Percentiles rank a stretch among this genome's conserved stretches.
Evolutionary conservation across 257 asterid genomes (phyloP).

Genomic region (Ajuga chamaepitys): DNA sequence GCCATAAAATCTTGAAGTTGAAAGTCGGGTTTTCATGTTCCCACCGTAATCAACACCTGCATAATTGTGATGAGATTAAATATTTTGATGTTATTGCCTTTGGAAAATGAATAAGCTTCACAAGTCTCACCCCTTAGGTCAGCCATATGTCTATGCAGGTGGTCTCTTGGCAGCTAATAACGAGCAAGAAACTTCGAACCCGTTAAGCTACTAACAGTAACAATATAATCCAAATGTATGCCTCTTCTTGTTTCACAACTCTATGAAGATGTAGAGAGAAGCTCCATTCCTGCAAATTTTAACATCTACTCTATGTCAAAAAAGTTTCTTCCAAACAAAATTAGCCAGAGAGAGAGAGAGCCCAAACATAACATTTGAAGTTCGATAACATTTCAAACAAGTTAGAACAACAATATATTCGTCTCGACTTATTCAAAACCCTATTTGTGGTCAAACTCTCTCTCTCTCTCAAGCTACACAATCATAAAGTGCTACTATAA

Average conservation of each 20-base stretch:
- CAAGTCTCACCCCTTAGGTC: conserved; percentile 6
- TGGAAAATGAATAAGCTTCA: conserved; percentile 12
- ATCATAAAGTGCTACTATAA: too few relatives aligned
- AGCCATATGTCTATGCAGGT: conserved; percentile 18
- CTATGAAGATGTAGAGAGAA: not conserved
- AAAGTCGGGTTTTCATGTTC: conserved; percentile 2
- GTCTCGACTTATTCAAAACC: not conserved
- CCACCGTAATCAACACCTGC: not conserved
- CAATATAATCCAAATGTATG: not conserved
- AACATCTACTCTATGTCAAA: not conserved
- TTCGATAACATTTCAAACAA: too few relatives aligned
- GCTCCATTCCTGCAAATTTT: conserved; percentile 16
- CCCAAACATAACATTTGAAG: too few relatives aligned
- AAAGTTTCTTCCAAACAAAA: not conserved
- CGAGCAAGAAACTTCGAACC: not conserved
- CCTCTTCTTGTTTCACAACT: not conserved
- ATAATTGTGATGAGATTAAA: not conserved
- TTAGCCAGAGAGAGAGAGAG: too few relatives aligned
- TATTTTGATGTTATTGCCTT: not conserved
- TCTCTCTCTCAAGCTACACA: not conserved
- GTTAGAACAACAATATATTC: too few relatives aligned
- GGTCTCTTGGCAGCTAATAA: conserved; percentile 1
- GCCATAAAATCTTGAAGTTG: conserved; percentile 20
- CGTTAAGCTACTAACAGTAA: conserved; percentile 1
- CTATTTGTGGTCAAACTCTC: not conserved